Evolutionary conservation across 148 eudicot species (phyloP), one percentile per base, ranked within the genome.

Genomic region (Dianthus caryophyllus): DNA sequence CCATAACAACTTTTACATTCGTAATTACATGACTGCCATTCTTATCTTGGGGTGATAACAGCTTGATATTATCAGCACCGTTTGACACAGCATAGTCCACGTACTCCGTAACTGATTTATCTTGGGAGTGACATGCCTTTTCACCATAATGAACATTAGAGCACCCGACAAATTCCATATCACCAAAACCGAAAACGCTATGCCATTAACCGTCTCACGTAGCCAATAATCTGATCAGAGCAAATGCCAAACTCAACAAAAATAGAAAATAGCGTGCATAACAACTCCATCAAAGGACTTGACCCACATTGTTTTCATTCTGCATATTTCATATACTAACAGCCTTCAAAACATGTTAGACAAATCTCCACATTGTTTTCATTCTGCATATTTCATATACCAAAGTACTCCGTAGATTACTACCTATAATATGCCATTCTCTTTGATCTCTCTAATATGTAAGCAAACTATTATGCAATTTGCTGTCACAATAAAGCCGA

Each of bases 111-210:
- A 73, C 75, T 53, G 85, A 71, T 20, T 71, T 77, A 72, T 84
- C 84, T 67, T 82, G 80, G 60, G 81, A 68, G 70, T 84, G 77
- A 76, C 78, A 78, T 61, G 83, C 71, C 9, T 85, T 84, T 69
- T 85, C 84, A 65, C 75, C 83, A 73, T 73, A 75, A 54, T 27
- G 72, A 46, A 81, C 26, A 27, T 70, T 63, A 70, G 90, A 80
- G 81, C 80, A 82, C 49, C 87, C 75, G 60, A 87, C 78, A 71
- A 90, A 81, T 85, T 87, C 89, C 94, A 90, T 90, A 54, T 74
- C 73, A 73, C 65, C 74, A 69, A 30, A 29, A 65, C 56, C 66
- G 36, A 82, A 73, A 56, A 61, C 31, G 65, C 44, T 71, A 53
- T 64, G 71, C 74, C 79, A 79, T 82, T 62, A 26, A 66, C 46